Conservation (phyloP, 345 rosid genomes). For the sweet orange (Citrus sinensis) region DNA sequence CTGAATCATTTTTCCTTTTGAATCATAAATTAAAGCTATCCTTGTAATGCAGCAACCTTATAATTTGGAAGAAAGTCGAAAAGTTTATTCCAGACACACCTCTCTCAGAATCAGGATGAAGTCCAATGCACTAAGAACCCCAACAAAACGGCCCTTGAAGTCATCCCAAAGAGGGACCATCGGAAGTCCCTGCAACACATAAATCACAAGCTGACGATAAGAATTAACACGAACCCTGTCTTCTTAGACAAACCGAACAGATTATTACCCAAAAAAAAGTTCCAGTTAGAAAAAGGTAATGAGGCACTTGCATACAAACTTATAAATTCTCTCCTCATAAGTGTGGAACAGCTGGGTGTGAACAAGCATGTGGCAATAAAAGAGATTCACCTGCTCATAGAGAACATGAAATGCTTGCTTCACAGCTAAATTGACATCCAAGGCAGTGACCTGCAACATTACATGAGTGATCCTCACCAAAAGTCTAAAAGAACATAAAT, state of each 20-base stretch:
- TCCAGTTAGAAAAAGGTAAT: neutral
- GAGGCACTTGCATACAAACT: neutral
- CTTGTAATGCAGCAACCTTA: conserved; percentile 2
- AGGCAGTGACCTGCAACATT: conserved; percentile 66
- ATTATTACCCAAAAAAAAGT: neutral
- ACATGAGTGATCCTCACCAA: neutral
- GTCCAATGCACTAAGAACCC: conserved; percentile 76
- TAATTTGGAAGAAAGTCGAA: neutral
- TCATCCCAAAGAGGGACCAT: conserved; percentile 87
- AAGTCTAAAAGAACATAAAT: neutral
- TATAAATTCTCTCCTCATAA: neutral
- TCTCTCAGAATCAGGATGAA: conserved; percentile 78
- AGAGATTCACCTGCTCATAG: conserved; percentile 77
- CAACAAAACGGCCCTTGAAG: conserved; percentile 66
- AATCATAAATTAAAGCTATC: neutral
- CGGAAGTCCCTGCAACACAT: conserved; percentile 61
- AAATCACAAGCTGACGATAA: neutral
- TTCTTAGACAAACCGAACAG: neutral
- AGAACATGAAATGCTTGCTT: conserved; percentile 98
- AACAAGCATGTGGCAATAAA: neutral
- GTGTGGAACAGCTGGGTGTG: neutral
- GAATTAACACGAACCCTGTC: neutral
- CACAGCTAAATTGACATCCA: conserved; percentile 93
- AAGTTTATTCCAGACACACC: conserved; percentile 33
- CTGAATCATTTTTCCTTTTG: neutral